Conservation (phyloP, 805 yeast species). For the Ogataea corticis region DNA sequence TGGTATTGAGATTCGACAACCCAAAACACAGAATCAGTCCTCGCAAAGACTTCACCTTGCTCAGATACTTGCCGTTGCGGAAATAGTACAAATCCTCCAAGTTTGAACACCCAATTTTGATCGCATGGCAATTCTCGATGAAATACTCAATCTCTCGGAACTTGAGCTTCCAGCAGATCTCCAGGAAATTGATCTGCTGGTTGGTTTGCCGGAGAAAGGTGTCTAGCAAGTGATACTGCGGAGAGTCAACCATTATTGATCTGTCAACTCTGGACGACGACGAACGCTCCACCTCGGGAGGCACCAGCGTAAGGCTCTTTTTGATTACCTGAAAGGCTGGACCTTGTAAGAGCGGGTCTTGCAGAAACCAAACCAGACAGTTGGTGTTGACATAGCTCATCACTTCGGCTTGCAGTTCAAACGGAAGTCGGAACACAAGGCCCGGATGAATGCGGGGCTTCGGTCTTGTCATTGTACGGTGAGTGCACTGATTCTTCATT, state of each 20-base stretch:
- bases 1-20: constrained; percentile 20
- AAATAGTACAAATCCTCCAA: constrained; percentile 16
- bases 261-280: constrained; percentile 7
- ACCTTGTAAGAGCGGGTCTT: constrained; percentile 4
- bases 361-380: constrained; percentile 10
- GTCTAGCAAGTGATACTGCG: constrained; percentile 8
- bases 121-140: constrained; percentile 12
- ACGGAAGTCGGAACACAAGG: constrained; percentile 15
- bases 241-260: constrained; percentile 11
- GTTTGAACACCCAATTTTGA: constrained; percentile 19
- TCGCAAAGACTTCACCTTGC: constrained; percentile 14
- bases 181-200: constrained; percentile 6
- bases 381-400: constrained; percentile 9
- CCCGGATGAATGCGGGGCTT: not conserved
- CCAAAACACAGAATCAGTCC: constrained; percentile 22
- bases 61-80: constrained; percentile 13
- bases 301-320: constrained; percentile 12
- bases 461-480: not conserved
- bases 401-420: constrained; percentile 17
- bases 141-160: constrained; percentile 13
- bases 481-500: not conserved
- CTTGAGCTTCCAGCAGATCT: constrained; percentile 20
- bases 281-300: constrained; percentile 12
- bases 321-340: constrained; percentile 15
- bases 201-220: constrained; percentile 5